phyloP scores from a whole-genome alignment of 306 rosid species.

The Betula pendula region DNA sequence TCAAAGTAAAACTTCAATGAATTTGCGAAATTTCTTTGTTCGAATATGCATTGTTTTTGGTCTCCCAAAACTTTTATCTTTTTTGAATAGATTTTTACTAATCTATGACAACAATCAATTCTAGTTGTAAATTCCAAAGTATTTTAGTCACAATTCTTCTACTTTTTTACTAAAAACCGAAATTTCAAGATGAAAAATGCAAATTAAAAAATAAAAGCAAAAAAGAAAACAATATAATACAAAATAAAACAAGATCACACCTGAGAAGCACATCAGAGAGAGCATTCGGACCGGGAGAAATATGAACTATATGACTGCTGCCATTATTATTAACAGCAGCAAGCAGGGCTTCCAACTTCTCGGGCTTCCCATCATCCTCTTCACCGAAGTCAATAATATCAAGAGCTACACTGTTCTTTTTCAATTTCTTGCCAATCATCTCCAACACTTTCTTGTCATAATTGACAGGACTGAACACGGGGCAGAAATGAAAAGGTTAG shows the following conservation, averaged over 20 bases:
- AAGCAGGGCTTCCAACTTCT: slow-evolving; percentile 46
- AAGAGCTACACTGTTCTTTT: slow-evolving; percentile 48
- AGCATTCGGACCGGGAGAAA: slow-evolving; percentile 41
- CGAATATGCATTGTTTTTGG: neutral
- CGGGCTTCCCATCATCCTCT: slow-evolving; percentile 47
- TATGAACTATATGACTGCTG: slow-evolving; percentile 42
- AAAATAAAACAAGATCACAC: neutral
- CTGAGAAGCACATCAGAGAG: slow-evolving; percentile 45
- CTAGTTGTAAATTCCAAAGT: neutral
- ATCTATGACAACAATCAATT: neutral
- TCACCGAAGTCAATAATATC: slow-evolving; percentile 45
- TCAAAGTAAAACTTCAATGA: neutral
- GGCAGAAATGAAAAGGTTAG: neutral
- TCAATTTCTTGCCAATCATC: slow-evolving; percentile 42
- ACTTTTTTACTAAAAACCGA: neutral
- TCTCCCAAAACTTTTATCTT: neutral
- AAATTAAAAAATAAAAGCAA: neutral
- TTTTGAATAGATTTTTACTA: neutral
- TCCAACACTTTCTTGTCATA: slow-evolving; percentile 44
- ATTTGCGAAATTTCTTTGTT: neutral
- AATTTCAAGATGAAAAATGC: neutral
- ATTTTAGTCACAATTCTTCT: neutral
- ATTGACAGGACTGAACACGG: slow-evolving; percentile 31
- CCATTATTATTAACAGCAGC: slow-evolving; percentile 44
- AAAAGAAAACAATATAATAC: neutral